Evolutionary conservation across 441 rosid genomes (phyloP).

Genomic region (Geranium incanum): DNA sequence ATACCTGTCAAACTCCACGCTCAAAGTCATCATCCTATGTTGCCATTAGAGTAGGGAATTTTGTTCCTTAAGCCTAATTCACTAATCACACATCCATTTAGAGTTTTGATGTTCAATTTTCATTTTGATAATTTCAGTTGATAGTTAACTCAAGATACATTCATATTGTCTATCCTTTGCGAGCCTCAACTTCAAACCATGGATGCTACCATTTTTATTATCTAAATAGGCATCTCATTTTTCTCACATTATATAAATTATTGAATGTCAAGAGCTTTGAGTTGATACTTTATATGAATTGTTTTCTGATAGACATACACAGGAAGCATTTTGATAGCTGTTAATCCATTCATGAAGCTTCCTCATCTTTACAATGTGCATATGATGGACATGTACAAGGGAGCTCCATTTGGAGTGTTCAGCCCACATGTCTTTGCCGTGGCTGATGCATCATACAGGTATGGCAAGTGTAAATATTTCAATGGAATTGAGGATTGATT

Average conservation of each 20-base stretch:
- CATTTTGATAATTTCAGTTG: background rate
- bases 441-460: conserved; percentile 76
- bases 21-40: background rate
- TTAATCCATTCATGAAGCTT: conserved; percentile 58
- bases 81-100: conserved; percentile 10
- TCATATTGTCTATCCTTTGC: background rate
- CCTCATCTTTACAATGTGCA: conserved; percentile 55
- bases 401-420: conserved; percentile 52
- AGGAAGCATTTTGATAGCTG: conserved; percentile 68
- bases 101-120: background rate
- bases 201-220: background rate
- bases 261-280: background rate
- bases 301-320: conserved; percentile 57
- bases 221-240: background rate
- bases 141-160: background rate
- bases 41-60: background rate
- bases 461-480: conserved; percentile 2
- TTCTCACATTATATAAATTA: conserved; percentile 3
- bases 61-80: background rate
- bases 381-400: conserved; percentile 54
- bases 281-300: conserved; percentile 24
- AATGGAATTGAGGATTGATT: background rate
- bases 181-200: background rate
- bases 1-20: background rate
- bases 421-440: conserved; percentile 71